Evolutionary conservation across 2,329 filamentous ascomycete species (phyloP), one percentile per base, ranked within the genome.

Genomic region (Ilyonectria mors-panacis): DNA sequence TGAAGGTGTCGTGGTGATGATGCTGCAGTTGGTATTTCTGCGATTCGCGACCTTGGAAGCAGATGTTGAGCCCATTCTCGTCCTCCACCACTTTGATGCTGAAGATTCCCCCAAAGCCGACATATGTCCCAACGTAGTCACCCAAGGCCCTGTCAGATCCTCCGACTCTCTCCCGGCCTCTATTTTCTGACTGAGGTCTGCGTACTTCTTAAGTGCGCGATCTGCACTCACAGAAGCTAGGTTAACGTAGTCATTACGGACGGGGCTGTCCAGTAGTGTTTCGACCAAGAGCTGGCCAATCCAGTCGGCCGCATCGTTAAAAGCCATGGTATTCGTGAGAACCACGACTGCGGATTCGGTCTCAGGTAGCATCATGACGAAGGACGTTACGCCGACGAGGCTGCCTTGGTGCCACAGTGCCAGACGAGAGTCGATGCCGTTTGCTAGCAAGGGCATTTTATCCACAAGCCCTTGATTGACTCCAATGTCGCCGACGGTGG

Each of bases 271-370:
- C 15, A 69, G 53, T 37, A 69, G 33, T 26, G 56, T 55, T 26
- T 69, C 64, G 6, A 69, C 30, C 10, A 67, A 26, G 6, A 67
- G 8, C 28, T 69, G 67, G 5, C 42, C 21, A 13, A 69, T 51
- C 64, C 64, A 68, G 42, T 65, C 65, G 3, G 57, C 47, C 13
- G 42, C 54, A 51, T 69, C 68, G 30, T 51, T 65, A 19, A 66
- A 44, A 19, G 62, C 39, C 8, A 69, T 56, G n/a, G 63, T 61
- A 57, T 71, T 69, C 30, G 56, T 47, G 44, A 67, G 39, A 26
- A 69, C 55, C 6, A 66, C 35, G 10, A 68, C 53, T 13, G 59
- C 65, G 1, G 35, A 59, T 13, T 55, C 39, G 35, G 39, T 58
- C 17, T 64, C 66, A 9, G 68, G 68, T 15, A 69, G 30, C 9